Conservation (phyloP, 1,284 basidiomycete species). For the Clitocybe nebularis region DNA sequence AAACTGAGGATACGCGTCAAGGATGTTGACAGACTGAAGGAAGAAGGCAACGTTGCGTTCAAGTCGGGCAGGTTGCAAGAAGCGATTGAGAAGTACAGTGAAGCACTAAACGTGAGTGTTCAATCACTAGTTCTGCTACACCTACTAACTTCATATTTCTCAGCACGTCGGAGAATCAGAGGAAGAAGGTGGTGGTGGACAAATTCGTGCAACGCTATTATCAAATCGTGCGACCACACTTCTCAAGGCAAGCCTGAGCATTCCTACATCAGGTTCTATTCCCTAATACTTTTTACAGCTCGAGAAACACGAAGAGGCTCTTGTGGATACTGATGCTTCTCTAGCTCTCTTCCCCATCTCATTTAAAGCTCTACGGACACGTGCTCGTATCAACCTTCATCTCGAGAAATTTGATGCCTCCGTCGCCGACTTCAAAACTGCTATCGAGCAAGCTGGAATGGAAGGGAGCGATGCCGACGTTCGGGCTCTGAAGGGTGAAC, state of each 20-base stretch:
- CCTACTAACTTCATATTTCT: neutral
- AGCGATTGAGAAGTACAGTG: conserved; percentile 67
- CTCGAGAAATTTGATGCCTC: conserved; percentile 73
- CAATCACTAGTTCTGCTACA: neutral
- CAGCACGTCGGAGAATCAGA: conserved; percentile 58
- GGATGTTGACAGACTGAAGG: conserved; percentile 78
- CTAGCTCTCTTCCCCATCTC: conserved; percentile 61
- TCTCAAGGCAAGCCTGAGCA: conserved; percentile 50
- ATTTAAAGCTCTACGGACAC: conserved; percentile 84
- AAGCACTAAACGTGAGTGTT: conserved; percentile 57
- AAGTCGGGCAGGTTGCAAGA: conserved; percentile 59
- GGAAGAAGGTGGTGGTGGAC: conserved; percentile 70
- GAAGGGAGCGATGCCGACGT: conserved; percentile 63
- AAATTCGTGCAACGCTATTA: conserved; percentile 74
- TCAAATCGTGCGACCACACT: conserved; percentile 84
- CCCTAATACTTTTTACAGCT: conserved; percentile 38
- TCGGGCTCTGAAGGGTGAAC: conserved; percentile 58
- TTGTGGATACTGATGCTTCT: conserved; percentile 69
- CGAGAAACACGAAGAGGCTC: conserved; percentile 60
- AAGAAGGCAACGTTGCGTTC: conserved; percentile 80
- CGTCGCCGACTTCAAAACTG: conserved; percentile 74
- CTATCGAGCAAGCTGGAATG: conserved; percentile 64
- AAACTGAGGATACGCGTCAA: conserved; percentile 72
- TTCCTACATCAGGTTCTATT: conserved; percentile 9
- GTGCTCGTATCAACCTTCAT: conserved; percentile 75